Evolutionary conservation across 228 moss, liverwort and hornwort genomes (phyloP), one percentile per base, ranked within the genome.

Genomic region (Sphagnum magellanicum): DNA sequence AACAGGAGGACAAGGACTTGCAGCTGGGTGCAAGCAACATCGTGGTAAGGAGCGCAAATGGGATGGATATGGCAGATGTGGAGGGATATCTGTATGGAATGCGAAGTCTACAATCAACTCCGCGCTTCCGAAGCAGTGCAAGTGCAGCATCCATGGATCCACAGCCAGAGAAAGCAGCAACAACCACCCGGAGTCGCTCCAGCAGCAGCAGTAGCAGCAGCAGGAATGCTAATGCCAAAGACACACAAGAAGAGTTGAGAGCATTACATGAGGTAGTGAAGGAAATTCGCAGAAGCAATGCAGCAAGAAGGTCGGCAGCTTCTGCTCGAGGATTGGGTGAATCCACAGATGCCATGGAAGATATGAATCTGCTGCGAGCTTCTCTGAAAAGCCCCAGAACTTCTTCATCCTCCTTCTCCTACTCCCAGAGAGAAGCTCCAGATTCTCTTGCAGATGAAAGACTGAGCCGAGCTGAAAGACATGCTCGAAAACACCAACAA

Each of bases 401-500:
- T 50, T 50, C 74, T 46, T 32, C 32, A 32, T 32, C 32, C 32
- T 32, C 32, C 32, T 32, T 32, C 32, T 32, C 32, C 32, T 32
- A 32, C 32, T 32, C 32, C 32, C 32, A 72, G 74, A 74, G 86
- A 86, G 74, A 74, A 16, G 32, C 32, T 32, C 32, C 32, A 10
- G 70, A 51, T 60, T 82, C 75, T 63, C 46, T 78, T 2, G 75
- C 86, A 46, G 86, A 80, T 52, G 86, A 80, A 55, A 78, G 80
- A 51, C 72, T 80, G 73, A 71, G 75, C 0, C 75, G 60, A 70
- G 67, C 70, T 73, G 86, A 86, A 80, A 79, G 86, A 15, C 74
- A 67, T 52, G 61, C 79, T 11, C 68, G 76, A 12, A 82, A 76
- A 51, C 71, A 74, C 11, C 77, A 74, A 49, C 73, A 78, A 49